Evolutionary conservation across 2,329 filamentous ascomycete species (phyloP).

Genomic region (Lizonia empirigonia): DNA sequence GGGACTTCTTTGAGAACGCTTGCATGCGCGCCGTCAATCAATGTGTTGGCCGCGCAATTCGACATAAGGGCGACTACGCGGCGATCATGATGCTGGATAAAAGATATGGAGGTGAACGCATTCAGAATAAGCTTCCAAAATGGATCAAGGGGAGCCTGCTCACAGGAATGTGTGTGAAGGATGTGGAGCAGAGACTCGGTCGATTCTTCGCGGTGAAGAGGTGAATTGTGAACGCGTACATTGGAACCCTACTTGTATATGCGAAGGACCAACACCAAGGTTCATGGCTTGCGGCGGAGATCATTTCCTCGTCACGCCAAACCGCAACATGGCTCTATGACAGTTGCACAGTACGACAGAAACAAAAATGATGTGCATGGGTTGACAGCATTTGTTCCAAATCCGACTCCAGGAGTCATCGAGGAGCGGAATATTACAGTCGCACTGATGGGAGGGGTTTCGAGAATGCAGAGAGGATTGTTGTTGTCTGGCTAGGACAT

Average conservation of each 20-base stretch:
- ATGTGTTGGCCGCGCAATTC: slow-evolving; percentile 89
- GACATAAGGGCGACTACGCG: slow-evolving; percentile 87
- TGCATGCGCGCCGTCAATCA: slow-evolving; percentile 98
- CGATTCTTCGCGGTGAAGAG: slow-evolving; percentile 46
- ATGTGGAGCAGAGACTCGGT: slow-evolving; percentile 48
- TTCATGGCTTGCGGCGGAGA: slow-evolving; percentile 5
- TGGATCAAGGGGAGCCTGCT: slow-evolving; percentile 81
- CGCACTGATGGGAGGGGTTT: slow-evolving; percentile 16
- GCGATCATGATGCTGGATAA: slow-evolving; percentile 84
- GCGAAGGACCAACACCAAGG: no score
- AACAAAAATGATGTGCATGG: neutral
- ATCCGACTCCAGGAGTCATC: neutral
- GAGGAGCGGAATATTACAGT: slow-evolving; percentile 16
- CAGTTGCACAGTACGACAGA: neutral
- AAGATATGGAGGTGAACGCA: slow-evolving; percentile 74
- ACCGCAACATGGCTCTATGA: slow-evolving; percentile 8
- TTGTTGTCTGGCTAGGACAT: slow-evolving; percentile 15
- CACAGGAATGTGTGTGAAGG: slow-evolving; percentile 48
- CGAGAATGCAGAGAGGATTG: slow-evolving; percentile 5
- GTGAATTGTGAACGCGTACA: neutral
- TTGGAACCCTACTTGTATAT: no score
- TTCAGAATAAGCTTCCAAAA: slow-evolving; percentile 78
- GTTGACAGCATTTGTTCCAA: neutral
- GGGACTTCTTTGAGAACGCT: slow-evolving; percentile 89
- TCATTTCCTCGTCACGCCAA: slow-evolving; percentile 5